These are phyloP conservation scores for Xylaria sp. DNA, from an alignment of 2,329 filamentous ascomycete species.

Conservation along the genomic window DNA sequence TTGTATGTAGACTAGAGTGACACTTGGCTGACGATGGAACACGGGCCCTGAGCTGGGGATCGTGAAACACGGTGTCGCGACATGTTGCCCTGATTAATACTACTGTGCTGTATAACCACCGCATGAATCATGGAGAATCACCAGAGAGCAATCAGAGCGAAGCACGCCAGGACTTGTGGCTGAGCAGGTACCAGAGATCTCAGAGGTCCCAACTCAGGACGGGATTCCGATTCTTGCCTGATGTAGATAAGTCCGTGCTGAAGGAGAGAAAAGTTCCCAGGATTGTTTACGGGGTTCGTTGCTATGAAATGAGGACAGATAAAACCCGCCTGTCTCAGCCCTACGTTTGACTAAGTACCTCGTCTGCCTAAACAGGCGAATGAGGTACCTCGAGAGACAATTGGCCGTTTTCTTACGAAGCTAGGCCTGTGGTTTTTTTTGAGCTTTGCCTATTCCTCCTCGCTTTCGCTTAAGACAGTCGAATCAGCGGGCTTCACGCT, in stretches of 20 bases:
- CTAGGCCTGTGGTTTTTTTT: neutral
- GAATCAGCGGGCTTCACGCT: conserved; percentile 33
- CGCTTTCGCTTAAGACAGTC: conserved; percentile 31
- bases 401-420: neutral
- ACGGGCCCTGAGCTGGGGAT: conserved; percentile 11
- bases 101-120: neutral
- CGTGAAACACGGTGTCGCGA: conserved; percentile 32
- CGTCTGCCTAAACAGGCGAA: conserved; percentile 14
- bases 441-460: conserved; percentile 20
- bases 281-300: conserved; percentile 25
- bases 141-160: no score
- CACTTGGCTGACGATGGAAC: neutral
- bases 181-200: conserved; percentile 4
- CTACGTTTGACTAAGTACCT: conserved; percentile 29
- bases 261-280: conserved; percentile 15
- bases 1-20: neutral
- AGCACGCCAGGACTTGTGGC: conserved; percentile 14
- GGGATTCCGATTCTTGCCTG: neutral
- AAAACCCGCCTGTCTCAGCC: conserved; percentile 27
- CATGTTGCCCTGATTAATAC: neutral
- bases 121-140: conserved; percentile 1
- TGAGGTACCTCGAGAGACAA: conserved; percentile 6
- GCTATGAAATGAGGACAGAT: conserved; percentile 22
- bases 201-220: neutral
- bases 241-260: neutral